Base-by-base conservation (phyloP, 441 rosid species). In the Macaranga tanarius region DNA sequence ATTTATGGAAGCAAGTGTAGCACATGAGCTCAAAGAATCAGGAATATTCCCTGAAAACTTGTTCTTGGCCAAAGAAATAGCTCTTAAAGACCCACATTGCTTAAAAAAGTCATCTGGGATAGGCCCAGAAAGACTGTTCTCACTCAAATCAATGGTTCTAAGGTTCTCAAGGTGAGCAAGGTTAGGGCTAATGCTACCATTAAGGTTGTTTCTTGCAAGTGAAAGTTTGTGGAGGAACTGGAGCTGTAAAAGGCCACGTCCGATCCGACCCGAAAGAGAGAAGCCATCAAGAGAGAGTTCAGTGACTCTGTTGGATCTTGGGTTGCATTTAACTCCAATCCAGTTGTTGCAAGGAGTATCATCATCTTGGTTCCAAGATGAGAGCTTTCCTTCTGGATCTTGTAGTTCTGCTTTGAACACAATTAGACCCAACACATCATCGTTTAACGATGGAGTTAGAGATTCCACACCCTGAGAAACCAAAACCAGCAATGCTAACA, bases 341-440 rank as follows among this genome's bases (percentile, higher is more conserved):
- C 99, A 95, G 82, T 76, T 77, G 82, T 76, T 77, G 82, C 99
- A 95, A 65, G 97, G 90, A 67, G 81, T 83, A 83, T 92, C 90
- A 62, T 80, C 86, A 73, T 87, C 97, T 38, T 92, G 96, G 62
- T 90, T 81, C 98, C 99, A 95, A 19, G 99, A 87, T 8, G 90
- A 73, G 57, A 95, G 92, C 84, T 87, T 95, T 22, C 84, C 79
- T 17, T 72, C 31, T 15, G 97, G 95, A 87, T 95, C 99, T 42
- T 77, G 71, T 34, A 95, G 92, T n/a, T 91, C 99, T 9, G 95
- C 83, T 73, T 92, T 95, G 87, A 95, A 92, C 57, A 91, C 94
- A 48, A 95, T 91, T 63, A 95, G 87, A 57, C 97, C 99, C 80
- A 95, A 79, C 34, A 95, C 92, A 75, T 95, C 99, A 74, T 95